These are phyloP conservation scores for Pyrenula aspistea DNA, from an alignment of 495 filamentous ascomycete species.

Conservation along the genomic window DNA sequence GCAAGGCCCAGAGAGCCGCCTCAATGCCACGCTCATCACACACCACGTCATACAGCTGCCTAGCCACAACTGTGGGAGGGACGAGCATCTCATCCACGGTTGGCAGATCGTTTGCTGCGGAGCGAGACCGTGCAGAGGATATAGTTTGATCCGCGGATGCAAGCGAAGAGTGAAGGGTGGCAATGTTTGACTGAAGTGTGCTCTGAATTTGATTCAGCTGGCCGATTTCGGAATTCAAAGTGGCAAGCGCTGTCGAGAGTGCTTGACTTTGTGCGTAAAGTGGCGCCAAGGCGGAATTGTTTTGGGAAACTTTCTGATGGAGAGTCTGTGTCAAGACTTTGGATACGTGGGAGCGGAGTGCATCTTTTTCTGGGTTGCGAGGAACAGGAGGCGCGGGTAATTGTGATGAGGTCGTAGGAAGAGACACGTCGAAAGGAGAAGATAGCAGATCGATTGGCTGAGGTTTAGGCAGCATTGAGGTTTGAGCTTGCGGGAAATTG, in stretches of 20 bases:
- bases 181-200: conserved; percentile 63
- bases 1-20: conserved; percentile 77
- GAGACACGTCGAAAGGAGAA: conserved; percentile 52
- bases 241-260: conserved; percentile 51
- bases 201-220: conserved; percentile 55
- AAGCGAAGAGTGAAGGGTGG: conserved; percentile 63
- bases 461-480: conserved; percentile 27
- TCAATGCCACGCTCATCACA: conserved; percentile 76
- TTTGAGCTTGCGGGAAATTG: conserved; percentile 11
- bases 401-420: conserved; percentile 40
- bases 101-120: conserved; percentile 23
- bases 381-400: conserved; percentile 73
- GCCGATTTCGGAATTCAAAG: conserved; percentile 58
- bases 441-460: conserved; percentile 58
- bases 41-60: conserved; percentile 78
- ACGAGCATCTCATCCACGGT: conserved; percentile 82
- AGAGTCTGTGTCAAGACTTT: conserved; percentile 54
- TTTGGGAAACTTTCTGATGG: conserved; percentile 48
- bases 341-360: conserved; percentile 67
- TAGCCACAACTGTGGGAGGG: conserved; percentile 84
- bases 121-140: conserved; percentile 38
- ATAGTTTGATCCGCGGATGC: conserved; percentile 72
- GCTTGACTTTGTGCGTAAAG: conserved; percentile 70
- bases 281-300: conserved; percentile 56
- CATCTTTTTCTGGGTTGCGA: conserved; percentile 93